Evolutionary conservation across 164 flowering plant species (phyloP).

Genomic region (Sedum album): DNA sequence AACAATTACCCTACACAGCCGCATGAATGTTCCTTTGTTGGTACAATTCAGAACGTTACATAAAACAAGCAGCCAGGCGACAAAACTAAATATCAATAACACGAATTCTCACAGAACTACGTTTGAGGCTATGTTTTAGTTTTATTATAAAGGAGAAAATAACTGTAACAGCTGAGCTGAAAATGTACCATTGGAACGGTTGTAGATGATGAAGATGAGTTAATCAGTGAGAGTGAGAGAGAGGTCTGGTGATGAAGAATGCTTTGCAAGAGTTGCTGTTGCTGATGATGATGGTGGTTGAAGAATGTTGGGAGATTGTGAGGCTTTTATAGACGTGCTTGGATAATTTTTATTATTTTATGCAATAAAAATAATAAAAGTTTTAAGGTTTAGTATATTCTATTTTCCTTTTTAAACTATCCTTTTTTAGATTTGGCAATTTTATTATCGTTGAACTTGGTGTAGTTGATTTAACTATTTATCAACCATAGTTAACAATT

Average conservation of each 20-base stretch:
- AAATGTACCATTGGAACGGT: not conserved
- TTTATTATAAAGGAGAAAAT: too few relatives aligned
- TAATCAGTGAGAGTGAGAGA: not conserved
- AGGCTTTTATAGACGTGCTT: not conserved
- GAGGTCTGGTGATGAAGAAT: not conserved
- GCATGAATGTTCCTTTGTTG: not conserved
- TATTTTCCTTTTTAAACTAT: too few relatives aligned
- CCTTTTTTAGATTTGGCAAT: too few relatives aligned
- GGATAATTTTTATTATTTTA: not conserved
- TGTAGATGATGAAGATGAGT: not conserved
- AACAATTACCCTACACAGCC: not conserved
- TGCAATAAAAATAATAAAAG: too few relatives aligned
- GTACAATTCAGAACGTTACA: not conserved
- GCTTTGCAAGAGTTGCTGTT: not conserved
- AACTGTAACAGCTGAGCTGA: not conserved
- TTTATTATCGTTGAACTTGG: too few relatives aligned
- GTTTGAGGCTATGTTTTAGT: too few relatives aligned
- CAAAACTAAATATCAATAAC: not conserved
- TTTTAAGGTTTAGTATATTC: too few relatives aligned
- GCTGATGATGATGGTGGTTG: not conserved
- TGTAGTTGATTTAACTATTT: too few relatives aligned
- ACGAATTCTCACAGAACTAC: too few relatives aligned
- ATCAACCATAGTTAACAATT: too few relatives aligned
- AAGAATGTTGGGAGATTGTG: not conserved
- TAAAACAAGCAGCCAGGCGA: not conserved